phyloP scores from a whole-genome alignment of 163 green algal species.

The Scenedesmus sp. region DNA sequence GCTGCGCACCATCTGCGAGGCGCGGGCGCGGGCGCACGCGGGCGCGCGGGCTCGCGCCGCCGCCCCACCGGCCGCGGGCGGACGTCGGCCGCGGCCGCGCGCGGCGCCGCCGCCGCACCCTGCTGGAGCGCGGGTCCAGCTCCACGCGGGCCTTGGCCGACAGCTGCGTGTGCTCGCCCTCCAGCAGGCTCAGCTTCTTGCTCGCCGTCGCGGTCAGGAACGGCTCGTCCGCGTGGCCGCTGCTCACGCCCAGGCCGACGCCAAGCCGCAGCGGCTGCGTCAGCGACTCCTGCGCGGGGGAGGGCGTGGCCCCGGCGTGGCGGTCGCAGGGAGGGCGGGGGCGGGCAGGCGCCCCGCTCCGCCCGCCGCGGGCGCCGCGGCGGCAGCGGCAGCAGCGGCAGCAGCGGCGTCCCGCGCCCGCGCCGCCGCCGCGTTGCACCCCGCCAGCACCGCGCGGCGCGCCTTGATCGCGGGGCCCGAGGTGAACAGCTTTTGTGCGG shows the following conservation, averaged over 20 bases:
- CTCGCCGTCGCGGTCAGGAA: conserved; percentile 17
- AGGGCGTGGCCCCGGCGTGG: too few relatives aligned
- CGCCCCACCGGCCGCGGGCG: too few relatives aligned
- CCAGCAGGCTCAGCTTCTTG: conserved; percentile 46
- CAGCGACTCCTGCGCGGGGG: conserved; percentile 39
- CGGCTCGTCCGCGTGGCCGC: conserved; percentile 21
- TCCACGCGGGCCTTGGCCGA: conserved; percentile 44
- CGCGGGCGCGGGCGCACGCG: too few relatives aligned
- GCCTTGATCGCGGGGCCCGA: conserved; percentile 18
- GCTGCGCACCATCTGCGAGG: conserved; percentile 30
- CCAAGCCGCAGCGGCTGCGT: conserved; percentile 40
- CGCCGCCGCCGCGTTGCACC: neutral
- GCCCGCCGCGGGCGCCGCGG: too few relatives aligned
- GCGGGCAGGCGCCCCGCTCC: too few relatives aligned
- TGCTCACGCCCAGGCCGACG: conserved; percentile 28
- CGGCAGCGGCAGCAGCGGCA: neutral
- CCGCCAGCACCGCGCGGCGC: too few relatives aligned
- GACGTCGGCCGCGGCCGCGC: too few relatives aligned
- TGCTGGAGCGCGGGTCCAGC: conserved; percentile 20
- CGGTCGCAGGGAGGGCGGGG: too few relatives aligned
- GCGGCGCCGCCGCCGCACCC: too few relatives aligned
- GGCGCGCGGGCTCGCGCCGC: too few relatives aligned
- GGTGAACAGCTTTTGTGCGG: conserved; percentile 25
- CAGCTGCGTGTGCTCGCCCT: conserved; percentile 46
- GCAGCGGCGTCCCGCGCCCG: neutral